phyloP scores from a whole-genome alignment of 805 yeast species.

The Schwanniomyces polymorphus region DNA sequence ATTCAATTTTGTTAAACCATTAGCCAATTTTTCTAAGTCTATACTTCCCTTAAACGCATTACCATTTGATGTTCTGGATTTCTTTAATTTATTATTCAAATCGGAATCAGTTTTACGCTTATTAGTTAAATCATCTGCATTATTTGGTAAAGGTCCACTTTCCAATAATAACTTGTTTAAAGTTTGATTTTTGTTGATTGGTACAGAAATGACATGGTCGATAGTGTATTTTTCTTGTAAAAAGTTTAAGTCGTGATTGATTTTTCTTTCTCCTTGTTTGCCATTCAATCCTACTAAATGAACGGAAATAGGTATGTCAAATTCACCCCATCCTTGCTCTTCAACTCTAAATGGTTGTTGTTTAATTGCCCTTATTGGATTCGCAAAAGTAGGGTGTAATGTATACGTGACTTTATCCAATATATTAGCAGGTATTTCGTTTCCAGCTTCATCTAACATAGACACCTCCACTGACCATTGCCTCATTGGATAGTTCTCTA shows the following conservation, averaged over 20 bases:
- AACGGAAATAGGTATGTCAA: conserved; percentile 79
- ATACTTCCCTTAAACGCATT: conserved; percentile 68
- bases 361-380: conserved; percentile 80
- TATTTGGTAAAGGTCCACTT: conserved; percentile 73
- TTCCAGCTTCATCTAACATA: conserved; percentile 75
- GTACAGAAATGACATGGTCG: conserved; percentile 77
- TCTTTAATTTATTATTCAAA: conserved; percentile 43
- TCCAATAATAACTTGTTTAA: conserved; percentile 73
- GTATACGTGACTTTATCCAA: conserved; percentile 92
- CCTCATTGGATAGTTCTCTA: conserved; percentile 92
- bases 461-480: conserved; percentile 83
- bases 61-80: conserved; percentile 47
- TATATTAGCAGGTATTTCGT: conserved; percentile 79
- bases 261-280: conserved; percentile 82
- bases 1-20: conserved; percentile 78
- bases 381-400: conserved; percentile 91
- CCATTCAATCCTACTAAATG: conserved; percentile 64
- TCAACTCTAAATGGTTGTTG: conserved; percentile 83
- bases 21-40: conserved; percentile 88
- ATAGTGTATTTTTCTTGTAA: conserved; percentile 70
- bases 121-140: conserved; percentile 19
- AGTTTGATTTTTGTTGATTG: conserved; percentile 66
- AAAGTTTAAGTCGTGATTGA: conserved; percentile 89
- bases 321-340: conserved; percentile 99
- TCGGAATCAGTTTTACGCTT: conserved; percentile 30